phyloP scores from a whole-genome alignment of 805 yeast genomes.

The Starmerella stigmatis region DNA sequence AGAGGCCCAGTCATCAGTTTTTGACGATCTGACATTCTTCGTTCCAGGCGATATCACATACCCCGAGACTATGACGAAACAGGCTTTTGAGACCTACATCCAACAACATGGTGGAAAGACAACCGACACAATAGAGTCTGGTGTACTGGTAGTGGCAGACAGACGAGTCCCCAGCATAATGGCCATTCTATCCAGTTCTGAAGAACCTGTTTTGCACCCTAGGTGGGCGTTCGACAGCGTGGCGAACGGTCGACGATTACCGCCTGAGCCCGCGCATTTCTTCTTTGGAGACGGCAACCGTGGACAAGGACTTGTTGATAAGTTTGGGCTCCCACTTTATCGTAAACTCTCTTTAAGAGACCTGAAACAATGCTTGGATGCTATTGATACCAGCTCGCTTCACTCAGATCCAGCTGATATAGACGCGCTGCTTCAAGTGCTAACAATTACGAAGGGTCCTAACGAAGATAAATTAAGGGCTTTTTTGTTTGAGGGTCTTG shows the following conservation, averaged over 20 bases:
- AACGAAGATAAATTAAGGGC: background rate
- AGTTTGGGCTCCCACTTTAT: conserved; percentile 51
- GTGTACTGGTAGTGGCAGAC: conserved; percentile 23
- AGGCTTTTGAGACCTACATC: conserved; percentile 22
- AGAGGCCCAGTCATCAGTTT: conserved; percentile 11
- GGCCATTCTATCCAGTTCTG: conserved; percentile 12
- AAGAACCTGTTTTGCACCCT: conserved; percentile 49
- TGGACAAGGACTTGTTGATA: conserved; percentile 35
- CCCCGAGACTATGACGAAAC: conserved; percentile 22
- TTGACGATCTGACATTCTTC: conserved; percentile 22
- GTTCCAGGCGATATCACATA: conserved; percentile 25
- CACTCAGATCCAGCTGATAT: background rate
- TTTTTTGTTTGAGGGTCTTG: background rate
- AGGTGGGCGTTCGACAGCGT: conserved; percentile 67
- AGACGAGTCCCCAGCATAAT: conserved; percentile 15
- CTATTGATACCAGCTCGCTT: conserved; percentile 4
- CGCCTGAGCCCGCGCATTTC: conserved; percentile 52
- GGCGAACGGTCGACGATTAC: conserved; percentile 33
- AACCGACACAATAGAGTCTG: conserved; percentile 16
- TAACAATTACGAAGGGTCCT: background rate
- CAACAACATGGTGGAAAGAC: conserved; percentile 28
- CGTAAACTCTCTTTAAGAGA: conserved; percentile 27
- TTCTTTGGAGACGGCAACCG: conserved; percentile 33
- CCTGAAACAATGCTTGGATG: background rate
- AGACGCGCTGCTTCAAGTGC: background rate